Evolutionary conservation across 2,329 filamentous ascomycete genomes (phyloP).

Genomic region (Bipolaris oryzae): DNA sequence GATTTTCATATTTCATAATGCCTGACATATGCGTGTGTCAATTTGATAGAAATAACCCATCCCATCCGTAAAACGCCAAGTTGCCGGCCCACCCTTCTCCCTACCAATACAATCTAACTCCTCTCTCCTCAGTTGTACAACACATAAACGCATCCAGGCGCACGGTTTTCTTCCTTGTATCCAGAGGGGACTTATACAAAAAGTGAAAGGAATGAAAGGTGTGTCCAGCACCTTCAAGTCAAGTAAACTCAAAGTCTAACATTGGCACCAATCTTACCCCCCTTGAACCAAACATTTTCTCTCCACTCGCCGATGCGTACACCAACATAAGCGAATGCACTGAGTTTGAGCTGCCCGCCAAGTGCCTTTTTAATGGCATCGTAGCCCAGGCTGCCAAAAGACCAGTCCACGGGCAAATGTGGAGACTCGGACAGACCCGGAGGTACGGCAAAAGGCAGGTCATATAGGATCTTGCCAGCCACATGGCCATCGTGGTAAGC

Average conservation of each 20-base stretch:
- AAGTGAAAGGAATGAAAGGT: not conserved
- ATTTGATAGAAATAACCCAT: not conserved
- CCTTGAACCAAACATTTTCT: conserved; percentile 63
- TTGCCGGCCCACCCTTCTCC: not conserved
- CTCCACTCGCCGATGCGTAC: conserved; percentile 77
- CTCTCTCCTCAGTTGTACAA: not conserved
- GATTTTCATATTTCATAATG: not conserved
- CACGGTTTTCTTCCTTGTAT: not conserved
- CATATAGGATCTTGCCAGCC: conserved; percentile 78
- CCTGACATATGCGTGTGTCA: not conserved
- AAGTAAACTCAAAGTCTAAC: conserved; percentile 47
- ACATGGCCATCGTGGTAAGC: conserved; percentile 83
- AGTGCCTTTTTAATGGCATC: conserved; percentile 80
- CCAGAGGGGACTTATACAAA: not conserved
- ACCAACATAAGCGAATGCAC: conserved; percentile 76
- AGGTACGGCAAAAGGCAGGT: conserved; percentile 74
- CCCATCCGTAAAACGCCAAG: not conserved
- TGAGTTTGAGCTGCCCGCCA: conserved; percentile 78
- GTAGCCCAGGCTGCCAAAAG: conserved; percentile 77
- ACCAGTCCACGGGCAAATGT: conserved; percentile 81
- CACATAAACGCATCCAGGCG: not conserved
- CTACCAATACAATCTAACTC: not conserved
- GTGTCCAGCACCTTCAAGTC: not conserved
- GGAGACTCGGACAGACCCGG: conserved; percentile 77
- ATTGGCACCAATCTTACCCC: conserved; percentile 55